Evolutionary conservation across 495 filamentous ascomycete genomes (phyloP), one percentile per base, ranked within the genome.

Genomic region (Usnea hakonensis): DNA sequence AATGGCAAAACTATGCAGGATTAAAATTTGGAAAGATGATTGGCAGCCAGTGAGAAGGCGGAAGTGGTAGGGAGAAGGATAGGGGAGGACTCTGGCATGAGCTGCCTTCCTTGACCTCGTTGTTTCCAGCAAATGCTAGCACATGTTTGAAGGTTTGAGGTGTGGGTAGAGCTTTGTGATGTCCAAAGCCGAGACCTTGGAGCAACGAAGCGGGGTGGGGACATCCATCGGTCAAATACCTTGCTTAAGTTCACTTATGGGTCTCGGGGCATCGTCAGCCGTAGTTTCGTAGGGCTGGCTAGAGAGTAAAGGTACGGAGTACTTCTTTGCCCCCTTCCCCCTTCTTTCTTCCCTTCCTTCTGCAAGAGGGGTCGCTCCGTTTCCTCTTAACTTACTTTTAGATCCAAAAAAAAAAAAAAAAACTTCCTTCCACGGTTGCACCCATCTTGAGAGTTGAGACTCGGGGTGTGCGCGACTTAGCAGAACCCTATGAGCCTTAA

Each of bases 171-270:
- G 48, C 48, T 32, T 48, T 54, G n/a, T 54, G 37, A n/a, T n/a
- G n/a, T n/a, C 48, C 48, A 52, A 17, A 52, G 48, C 48, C 59
- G n/a, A 55, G 33, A 52, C 59, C 48, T 23, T 55, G 13, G 10
- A 19, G 9, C 28, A 33, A 61, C 19, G 50, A 61, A 55, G 59
- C 53, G 59, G 59, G 59, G 59, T 53, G 52, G 59, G 30, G 23
- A 52, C 36, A 53, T 61, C 28, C 36, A 53, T 61, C 28, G 59
- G 28, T 61, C 59, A 61, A 61, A 61, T 61, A 61, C 36, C n/a
- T n/a, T n/a, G n/a, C n/a, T n/a, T 50, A 38, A 28, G 8, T 48
- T 48, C 26, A 19, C 4, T 23, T 52, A 32, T 32, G 35, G 59
- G 23, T 40, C 32, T 32, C n/a, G 37, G 50, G 40, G 50, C 37